Percentiles rank a stretch among this genome's conserved stretches.
Conservation (phyloP, 306 rosid species). For the Quercus berberidifolia region DNA sequence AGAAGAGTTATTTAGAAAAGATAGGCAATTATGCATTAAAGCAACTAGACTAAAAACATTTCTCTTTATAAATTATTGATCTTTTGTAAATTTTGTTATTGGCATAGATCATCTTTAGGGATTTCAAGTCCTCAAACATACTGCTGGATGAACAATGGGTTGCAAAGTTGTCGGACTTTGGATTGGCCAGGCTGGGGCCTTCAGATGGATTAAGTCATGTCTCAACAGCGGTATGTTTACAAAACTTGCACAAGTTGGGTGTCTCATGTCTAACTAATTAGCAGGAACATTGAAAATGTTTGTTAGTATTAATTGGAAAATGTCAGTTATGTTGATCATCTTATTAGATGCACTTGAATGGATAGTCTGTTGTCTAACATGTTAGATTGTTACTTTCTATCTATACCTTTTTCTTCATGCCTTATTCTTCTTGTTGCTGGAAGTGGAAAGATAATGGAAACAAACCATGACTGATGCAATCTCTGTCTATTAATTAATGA, state of each 20-base stretch:
- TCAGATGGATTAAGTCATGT: conserved; percentile 52
- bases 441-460: not conserved
- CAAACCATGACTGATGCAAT: not conserved
- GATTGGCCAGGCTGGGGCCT: conserved; percentile 59
- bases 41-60: not conserved
- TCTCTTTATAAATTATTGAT: not conserved
- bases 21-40: not conserved
- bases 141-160: conserved; percentile 55
- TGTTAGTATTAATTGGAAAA: not conserved
- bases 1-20: not conserved
- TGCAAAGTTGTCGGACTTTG: conserved; percentile 57
- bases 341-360: not conserved
- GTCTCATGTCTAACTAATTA: not conserved
- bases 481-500: not conserved
- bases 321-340: not conserved
- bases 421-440: not conserved
- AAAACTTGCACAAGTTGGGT: not conserved
- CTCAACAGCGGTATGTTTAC: conserved; percentile 45
- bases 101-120: conserved; percentile 58
- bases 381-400: not conserved
- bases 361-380: not conserved
- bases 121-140: conserved; percentile 61
- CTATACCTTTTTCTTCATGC: not conserved
- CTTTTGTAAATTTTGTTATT: not conserved
- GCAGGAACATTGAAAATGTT: too few relatives aligned